A percentile compares a stretch with the other conserved stretches of the same genome.
Conservation (phyloP, 441 rosid species). For the Erodium texanum region DNA sequence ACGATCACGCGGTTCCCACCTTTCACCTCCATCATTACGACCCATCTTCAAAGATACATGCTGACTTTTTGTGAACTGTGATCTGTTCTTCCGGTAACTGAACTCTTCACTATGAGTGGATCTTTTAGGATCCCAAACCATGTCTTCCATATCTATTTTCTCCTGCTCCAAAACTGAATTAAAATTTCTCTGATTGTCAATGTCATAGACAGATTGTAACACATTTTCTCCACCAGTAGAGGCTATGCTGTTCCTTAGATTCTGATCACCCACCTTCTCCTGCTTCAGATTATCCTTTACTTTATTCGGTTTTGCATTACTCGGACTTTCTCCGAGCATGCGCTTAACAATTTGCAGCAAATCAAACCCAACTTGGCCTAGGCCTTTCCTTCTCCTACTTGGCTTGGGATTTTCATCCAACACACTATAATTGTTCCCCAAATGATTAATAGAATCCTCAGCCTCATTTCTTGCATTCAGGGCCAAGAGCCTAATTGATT, state of each 20-base stretch:
- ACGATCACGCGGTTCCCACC: conserved; percentile 29
- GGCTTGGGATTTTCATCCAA: conserved; percentile 30
- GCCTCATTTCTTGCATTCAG: conserved; percentile 28
- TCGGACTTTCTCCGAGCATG: conserved; percentile 31
- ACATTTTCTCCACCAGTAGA: conserved; percentile 17
- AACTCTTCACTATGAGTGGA: conserved; percentile 23
- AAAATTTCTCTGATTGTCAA: conserved; percentile 12
- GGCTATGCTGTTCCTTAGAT: conserved; percentile 21
- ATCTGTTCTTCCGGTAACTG: conserved; percentile 25
- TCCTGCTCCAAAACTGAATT: conserved; percentile 21
- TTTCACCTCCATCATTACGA: conserved; percentile 20
- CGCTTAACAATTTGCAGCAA: conserved; percentile 33
- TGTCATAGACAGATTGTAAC: conserved; percentile 11
- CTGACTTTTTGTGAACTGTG: conserved; percentile 24
- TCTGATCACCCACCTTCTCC: conserved; percentile 20
- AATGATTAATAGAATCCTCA: conserved; percentile 21
- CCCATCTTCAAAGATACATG: conserved; percentile 20
- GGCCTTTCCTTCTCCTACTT: conserved; percentile 33
- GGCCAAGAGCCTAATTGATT: conserved; percentile 34
- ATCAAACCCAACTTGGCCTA: conserved; percentile 28
- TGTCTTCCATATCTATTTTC: conserved; percentile 15
- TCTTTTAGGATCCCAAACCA: conserved; percentile 20
- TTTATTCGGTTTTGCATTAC: conserved; percentile 28
- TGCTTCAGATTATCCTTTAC: conserved; percentile 33
- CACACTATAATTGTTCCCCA: conserved; percentile 20